These are phyloP conservation scores for Ulvella scutata DNA, from an alignment of 139 green algal species.

Conservation along the genomic window DNA sequence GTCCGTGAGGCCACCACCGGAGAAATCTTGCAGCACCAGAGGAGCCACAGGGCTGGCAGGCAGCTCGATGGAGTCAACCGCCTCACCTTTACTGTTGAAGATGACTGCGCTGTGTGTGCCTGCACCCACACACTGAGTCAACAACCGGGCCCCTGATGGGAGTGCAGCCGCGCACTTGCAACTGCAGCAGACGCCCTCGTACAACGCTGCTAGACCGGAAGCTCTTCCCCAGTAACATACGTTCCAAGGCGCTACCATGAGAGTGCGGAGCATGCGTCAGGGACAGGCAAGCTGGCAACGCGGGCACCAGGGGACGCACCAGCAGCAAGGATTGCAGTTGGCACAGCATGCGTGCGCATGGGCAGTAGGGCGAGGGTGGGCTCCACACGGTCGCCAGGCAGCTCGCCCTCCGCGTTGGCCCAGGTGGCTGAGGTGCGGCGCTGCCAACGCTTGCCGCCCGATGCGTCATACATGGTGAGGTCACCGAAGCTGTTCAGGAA, in stretches of 20 bases:
- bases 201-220: too few relatives aligned
- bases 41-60: slow-evolving; percentile 24
- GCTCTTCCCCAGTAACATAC: too few relatives aligned
- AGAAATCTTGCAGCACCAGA: slow-evolving; percentile 69
- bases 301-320: slow-evolving; percentile 15
- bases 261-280: too few relatives aligned
- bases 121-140: too few relatives aligned
- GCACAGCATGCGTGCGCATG: slow-evolving; percentile 34
- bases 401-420: slow-evolving; percentile 4
- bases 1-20: slow-evolving; percentile 75
- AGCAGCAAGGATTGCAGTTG: slow-evolving; percentile 39
- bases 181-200: too few relatives aligned
- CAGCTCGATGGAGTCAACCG: slow-evolving; percentile 43
- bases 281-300: too few relatives aligned
- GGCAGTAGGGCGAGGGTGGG: slow-evolving; percentile 57
- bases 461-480: slow-evolving; percentile 41
- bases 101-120: slow-evolving; percentile 27
- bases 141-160: too few relatives aligned
- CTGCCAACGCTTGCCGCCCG: slow-evolving; percentile 43
- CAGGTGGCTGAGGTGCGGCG: background rate
- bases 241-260: too few relatives aligned
- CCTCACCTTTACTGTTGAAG: slow-evolving; percentile 49
- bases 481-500: slow-evolving; percentile 67
- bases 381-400: slow-evolving; percentile 4
- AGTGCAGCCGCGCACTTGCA: too few relatives aligned